Base-by-base conservation (phyloP, 2,329 filamentous ascomycete genomes). In the Huntiella decipiens region DNA sequence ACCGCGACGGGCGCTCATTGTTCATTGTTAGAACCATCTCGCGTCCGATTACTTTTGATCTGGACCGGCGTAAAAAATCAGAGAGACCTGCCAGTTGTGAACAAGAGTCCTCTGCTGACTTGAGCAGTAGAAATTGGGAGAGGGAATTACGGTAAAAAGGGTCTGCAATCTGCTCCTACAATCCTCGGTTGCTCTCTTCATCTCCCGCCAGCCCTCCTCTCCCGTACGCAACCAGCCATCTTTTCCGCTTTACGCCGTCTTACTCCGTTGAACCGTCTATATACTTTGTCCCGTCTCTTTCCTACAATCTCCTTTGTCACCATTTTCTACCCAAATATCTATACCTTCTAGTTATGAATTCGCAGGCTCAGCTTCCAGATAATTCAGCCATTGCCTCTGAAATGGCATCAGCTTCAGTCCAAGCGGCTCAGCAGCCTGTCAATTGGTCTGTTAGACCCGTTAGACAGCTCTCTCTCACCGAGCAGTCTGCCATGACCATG, bases 11-110 rank as follows among this genome's bases (percentile, higher is more conserved):
- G 45, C 45, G 45, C 28, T 19, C 19, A n/a, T 38, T 47, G 45
- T 34, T 19, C 17, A 38, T 45, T 28, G 19, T 32, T 41, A 19
- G 28, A 46, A 40, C 16, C 38, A 40, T 34, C 15, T 44, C 42
- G 37, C 43, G 46, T 44, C 46, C 40, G 46, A 48, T 48, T 44
- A 40, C 46, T 44, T 48, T 44, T 48, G 46, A 47, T 43, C 45
- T 47, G 38, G 39, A 35, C 40, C 28, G 15, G 13, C 40, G 11
- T 43, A 13, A 43, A 43, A 43, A 34, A 34, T 34, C n/a, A 32
- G 22, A 43, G 33, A 45, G 40, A 13, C 42, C 38, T 38, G 43
- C 19, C 35, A 38, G 22, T 16, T 38, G 32, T 15, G 39, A 43
- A 17, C 34, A 16, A 32, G 31, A 33, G 38, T 32, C 31, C 38